Evolutionary conservation across 257 asterid species (phyloP).

Genomic region (Solanum virginianum): DNA sequence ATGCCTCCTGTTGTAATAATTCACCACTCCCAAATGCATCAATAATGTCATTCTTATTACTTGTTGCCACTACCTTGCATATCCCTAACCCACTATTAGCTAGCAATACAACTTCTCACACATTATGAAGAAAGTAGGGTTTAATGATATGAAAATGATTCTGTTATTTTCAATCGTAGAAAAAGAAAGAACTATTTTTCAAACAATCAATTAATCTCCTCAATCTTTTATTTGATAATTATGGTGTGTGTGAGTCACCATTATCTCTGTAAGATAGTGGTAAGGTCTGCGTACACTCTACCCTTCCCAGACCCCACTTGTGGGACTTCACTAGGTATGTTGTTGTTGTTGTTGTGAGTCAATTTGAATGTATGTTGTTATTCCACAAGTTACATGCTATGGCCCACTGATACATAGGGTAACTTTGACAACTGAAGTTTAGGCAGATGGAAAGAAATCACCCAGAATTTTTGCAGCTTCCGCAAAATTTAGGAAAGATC

Average conservation of each 20-base stretch:
- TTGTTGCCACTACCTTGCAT: not conserved
- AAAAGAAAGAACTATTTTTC: not conserved
- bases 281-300: too few species aligned
- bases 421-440: not conserved
- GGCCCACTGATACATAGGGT: not conserved
- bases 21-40: not conserved
- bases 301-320: too few species aligned
- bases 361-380: not conserved
- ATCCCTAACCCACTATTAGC: not conserved
- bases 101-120: not conserved
- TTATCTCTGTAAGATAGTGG: too few species aligned
- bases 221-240: not conserved
- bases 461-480: not conserved
- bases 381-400: not conserved
- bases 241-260: not conserved
- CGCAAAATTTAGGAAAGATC: not conserved
- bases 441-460: not conserved
- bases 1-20: not conserved
- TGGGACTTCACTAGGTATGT: too few species aligned
- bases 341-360: not conserved
- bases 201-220: not conserved
- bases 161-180: not conserved
- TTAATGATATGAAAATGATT: not conserved
- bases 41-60: not conserved
- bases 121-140: not conserved